phyloP scores from a whole-genome alignment of 805 yeast species.

The Diddensiella caesifluorescens region DNA sequence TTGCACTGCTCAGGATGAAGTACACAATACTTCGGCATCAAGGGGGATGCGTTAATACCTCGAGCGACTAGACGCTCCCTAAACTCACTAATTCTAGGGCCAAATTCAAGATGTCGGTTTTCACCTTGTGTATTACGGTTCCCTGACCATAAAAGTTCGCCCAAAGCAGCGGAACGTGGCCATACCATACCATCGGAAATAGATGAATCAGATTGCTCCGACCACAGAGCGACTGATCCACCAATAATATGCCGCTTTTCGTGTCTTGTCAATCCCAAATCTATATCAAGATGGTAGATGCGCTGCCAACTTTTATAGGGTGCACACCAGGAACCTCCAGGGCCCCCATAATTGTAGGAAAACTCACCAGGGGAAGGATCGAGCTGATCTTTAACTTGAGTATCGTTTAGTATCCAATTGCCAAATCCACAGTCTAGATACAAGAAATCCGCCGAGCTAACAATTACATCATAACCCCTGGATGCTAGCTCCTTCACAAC shows the following conservation, averaged over 20 bases:
- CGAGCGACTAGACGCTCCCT: conserved; percentile 36
- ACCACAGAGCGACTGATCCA: conserved; percentile 37
- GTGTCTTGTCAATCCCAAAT: conserved; percentile 31
- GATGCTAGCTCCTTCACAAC: conserved; percentile 29
- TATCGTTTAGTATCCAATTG: conserved; percentile 34
- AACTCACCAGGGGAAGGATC: conserved; percentile 21
- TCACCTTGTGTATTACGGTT: conserved; percentile 31
- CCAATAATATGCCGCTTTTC: conserved; percentile 34
- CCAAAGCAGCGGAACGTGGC: conserved; percentile 40
- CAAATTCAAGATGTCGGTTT: conserved; percentile 27
- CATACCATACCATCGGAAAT: conserved; percentile 34
- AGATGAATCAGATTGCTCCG: conserved; percentile 35
- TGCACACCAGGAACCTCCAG: conserved; percentile 39
- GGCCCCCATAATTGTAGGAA: conserved; percentile 30
- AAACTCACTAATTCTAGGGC: conserved; percentile 35
- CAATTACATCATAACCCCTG: conserved; percentile 37
- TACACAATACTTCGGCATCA: conserved; percentile 36
- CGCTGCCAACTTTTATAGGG: conserved; percentile 42
- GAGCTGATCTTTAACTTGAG: conserved; percentile 27
- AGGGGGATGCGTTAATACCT: conserved; percentile 34
- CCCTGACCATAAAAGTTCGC: conserved; percentile 39
- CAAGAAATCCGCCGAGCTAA: conserved; percentile 31
- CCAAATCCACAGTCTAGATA: conserved; percentile 41
- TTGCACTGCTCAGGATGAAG: conserved; percentile 36
- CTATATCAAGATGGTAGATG: conserved; percentile 34